Evolutionary conservation across 2,329 filamentous ascomycete species (phyloP).

Genomic region (Ascochyta rabiei): DNA sequence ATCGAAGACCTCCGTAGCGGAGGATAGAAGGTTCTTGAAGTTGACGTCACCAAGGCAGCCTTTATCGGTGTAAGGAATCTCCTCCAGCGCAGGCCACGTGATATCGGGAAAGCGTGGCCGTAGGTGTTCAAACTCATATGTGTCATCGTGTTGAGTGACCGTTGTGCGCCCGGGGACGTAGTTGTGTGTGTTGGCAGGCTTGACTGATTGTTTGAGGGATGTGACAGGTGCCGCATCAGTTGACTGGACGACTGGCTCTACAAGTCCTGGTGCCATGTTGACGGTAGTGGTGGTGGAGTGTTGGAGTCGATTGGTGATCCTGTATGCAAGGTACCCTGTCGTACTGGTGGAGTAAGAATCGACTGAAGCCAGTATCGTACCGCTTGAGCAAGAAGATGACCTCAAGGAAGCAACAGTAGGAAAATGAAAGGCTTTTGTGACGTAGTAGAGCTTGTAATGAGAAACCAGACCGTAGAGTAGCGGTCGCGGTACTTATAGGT

Average conservation of each 20-base stretch:
- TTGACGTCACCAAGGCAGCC: constrained; percentile 60
- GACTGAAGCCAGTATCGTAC: background rate
- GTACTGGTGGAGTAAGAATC: background rate
- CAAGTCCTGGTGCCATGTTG: constrained; percentile 43
- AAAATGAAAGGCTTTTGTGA: background rate
- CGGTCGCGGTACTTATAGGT: constrained; percentile 20
- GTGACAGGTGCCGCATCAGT: constrained; percentile 10
- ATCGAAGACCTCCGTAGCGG: constrained; percentile 62
- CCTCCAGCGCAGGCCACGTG: constrained; percentile 57
- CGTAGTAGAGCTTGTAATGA: background rate
- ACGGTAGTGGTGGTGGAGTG: constrained; percentile 1
- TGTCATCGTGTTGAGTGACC: constrained; percentile 52
- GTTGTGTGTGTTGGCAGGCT: constrained; percentile 36
- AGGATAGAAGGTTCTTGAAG: constrained; percentile 59
- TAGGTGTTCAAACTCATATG: constrained; percentile 60
- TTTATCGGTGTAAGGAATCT: constrained; percentile 60
- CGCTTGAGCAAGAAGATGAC: background rate
- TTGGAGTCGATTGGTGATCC: background rate
- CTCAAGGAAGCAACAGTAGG: background rate
- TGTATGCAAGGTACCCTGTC: constrained; percentile 7
- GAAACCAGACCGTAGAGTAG: background rate
- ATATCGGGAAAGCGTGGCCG: constrained; percentile 60
- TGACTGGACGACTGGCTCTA: constrained; percentile 34
- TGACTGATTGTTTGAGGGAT: constrained; percentile 22
- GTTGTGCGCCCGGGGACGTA: constrained; percentile 58